These are phyloP conservation scores for Xylaria curta DNA, from an alignment of 495 filamentous ascomycete species.

Conservation along the genomic window DNA sequence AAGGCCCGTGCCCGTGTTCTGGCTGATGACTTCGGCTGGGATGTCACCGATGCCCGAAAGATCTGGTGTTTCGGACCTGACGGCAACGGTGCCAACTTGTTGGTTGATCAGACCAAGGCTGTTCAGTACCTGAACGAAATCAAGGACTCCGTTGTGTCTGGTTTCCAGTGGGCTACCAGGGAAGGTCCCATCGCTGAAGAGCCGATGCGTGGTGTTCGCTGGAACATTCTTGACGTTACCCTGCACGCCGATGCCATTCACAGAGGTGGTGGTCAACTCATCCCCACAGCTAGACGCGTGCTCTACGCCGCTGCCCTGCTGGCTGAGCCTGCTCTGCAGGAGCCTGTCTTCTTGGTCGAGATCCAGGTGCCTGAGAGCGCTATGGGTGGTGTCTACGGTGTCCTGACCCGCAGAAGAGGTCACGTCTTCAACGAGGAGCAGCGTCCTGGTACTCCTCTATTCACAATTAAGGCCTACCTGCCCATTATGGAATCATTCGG, in stretches of 20 bases:
- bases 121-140: conserved; percentile 99
- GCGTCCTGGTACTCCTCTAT: conserved; percentile 96
- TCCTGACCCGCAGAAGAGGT: conserved; percentile 96
- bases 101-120: conserved; percentile 99
- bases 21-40: conserved; percentile 97
- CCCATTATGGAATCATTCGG: conserved; percentile 99
- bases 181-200: conserved; percentile 98
- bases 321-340: conserved; percentile 86
- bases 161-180: conserved; percentile 99
- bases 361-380: conserved; percentile 98
- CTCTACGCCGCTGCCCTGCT: conserved; percentile 92
- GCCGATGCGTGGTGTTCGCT: conserved; percentile 95
- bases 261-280: conserved; percentile 98
- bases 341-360: conserved; percentile 98
- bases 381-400: conserved; percentile 99
- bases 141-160: conserved; percentile 99
- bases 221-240: conserved; percentile 99
- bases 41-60: conserved; percentile 99
- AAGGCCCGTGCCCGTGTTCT: conserved; percentile 97
- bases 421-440: conserved; percentile 99
- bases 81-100: conserved; percentile 95
- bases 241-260: conserved; percentile 99
- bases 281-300: conserved; percentile 97
- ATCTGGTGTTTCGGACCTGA: conserved; percentile 99
- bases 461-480: conserved; percentile 99